Evolutionary conservation across 805 yeast genomes (phyloP).

Genomic region (Candida qinlingensis): DNA sequence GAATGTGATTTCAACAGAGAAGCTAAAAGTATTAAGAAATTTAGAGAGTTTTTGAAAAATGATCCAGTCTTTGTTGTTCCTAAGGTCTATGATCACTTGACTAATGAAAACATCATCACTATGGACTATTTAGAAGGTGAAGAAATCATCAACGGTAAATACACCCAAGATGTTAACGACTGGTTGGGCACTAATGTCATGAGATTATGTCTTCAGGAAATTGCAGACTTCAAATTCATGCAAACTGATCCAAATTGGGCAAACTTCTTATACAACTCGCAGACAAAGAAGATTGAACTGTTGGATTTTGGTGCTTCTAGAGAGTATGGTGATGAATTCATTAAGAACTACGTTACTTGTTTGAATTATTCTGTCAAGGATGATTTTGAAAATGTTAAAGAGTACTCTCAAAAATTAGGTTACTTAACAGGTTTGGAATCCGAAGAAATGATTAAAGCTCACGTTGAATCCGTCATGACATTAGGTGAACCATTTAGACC

Average conservation of each 20-base stretch:
- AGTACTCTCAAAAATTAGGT: conserved; percentile 69
- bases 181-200: conserved; percentile 82
- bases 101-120: conserved; percentile 80
- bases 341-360: conserved; percentile 60
- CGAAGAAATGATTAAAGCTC: conserved; percentile 83
- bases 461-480: conserved; percentile 82
- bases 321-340: conserved; percentile 64
- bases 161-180: conserved; percentile 68
- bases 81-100: conserved; percentile 65
- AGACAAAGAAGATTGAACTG: conserved; percentile 71
- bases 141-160: conserved; percentile 73
- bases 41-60: conserved; percentile 53
- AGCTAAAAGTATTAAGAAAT: conserved; percentile 68
- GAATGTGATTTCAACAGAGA: conserved; percentile 95
- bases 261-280: conserved; percentile 76
- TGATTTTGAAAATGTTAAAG: conserved; percentile 60
- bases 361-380: conserved; percentile 68
- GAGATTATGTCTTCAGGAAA: conserved; percentile 82
- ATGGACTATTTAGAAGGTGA: conserved; percentile 85
- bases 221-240: conserved; percentile 83
- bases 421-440: conserved; percentile 90
- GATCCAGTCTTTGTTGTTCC: conserved; percentile 74
- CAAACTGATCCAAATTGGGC: conserved; percentile 99
- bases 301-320: conserved; percentile 96
- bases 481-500: conserved; percentile 88